phyloP scores from a whole-genome alignment of 306 rosid species.

The Leucaena leucocephala region DNA sequence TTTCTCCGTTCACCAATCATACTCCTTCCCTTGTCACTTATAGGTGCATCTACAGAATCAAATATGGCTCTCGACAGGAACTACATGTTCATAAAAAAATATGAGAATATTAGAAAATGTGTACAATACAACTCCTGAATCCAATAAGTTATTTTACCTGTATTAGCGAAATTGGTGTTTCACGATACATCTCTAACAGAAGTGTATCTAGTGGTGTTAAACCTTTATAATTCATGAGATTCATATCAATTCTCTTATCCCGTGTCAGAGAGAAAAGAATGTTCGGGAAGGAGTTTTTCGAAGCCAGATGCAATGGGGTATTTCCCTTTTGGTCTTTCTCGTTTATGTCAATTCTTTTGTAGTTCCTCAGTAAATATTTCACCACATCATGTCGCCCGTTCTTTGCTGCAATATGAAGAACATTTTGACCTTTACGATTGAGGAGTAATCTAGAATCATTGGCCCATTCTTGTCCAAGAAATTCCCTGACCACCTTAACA shows the following conservation, averaged over 20 bases:
- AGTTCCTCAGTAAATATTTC: not conserved
- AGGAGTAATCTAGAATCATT: not conserved
- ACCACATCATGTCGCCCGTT: not conserved
- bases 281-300: not conserved
- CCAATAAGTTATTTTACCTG: not conserved
- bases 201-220: not conserved
- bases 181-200: not conserved
- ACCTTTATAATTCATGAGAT: not conserved
- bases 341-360: not conserved
- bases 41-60: not conserved
- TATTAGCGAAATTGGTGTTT: not conserved
- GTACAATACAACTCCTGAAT: not conserved
- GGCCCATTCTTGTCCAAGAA: not conserved
- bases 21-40: not conserved
- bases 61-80: not conserved
- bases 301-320: not conserved
- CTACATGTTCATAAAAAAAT: not conserved
- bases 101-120: not conserved
- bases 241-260: not conserved
- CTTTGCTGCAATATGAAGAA: slow-evolving; percentile 13
- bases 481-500: not conserved
- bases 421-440: slow-evolving; percentile 7
- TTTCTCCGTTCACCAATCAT: not conserved
- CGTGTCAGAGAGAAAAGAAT: not conserved
- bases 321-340: slow-evolving; percentile 3